Conservation (phyloP, 148 eudicot genomes). For the Rhododendron williamsianum region DNA sequence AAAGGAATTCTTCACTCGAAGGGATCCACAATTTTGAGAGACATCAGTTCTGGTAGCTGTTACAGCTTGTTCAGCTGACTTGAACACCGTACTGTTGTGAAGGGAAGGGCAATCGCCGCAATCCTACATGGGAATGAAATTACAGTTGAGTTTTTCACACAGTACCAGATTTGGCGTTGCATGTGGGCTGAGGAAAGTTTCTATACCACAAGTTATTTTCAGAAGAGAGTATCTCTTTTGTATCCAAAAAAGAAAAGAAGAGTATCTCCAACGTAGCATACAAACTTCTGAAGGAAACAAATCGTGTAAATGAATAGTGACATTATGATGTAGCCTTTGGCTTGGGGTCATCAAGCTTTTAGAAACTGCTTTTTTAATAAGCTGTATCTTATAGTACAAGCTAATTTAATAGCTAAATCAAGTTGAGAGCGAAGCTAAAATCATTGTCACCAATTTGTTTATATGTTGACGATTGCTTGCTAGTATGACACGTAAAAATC, state of each 20-base stretch:
- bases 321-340: neutral
- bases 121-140: neutral
- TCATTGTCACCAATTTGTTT: neutral
- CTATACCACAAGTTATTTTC: neutral
- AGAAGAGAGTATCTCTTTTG: neutral
- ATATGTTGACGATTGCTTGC: neutral
- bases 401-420: neutral
- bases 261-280: neutral
- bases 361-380: neutral
- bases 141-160: neutral
- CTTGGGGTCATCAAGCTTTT: neutral
- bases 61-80: neutral
- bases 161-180: neutral
- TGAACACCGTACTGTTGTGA: neutral
- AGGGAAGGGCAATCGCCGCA: neutral
- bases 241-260: neutral
- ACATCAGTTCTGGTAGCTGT: neutral
- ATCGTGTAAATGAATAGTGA: neutral
- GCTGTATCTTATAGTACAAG: neutral
- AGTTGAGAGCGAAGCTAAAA: neutral
- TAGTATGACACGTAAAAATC: neutral
- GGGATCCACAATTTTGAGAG: neutral
- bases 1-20: neutral
- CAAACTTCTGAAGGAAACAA: neutral
- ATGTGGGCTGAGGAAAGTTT: neutral